Base-by-base conservation (phyloP, 495 filamentous ascomycete genomes). In the Aspergillus mulundensis region DNA sequence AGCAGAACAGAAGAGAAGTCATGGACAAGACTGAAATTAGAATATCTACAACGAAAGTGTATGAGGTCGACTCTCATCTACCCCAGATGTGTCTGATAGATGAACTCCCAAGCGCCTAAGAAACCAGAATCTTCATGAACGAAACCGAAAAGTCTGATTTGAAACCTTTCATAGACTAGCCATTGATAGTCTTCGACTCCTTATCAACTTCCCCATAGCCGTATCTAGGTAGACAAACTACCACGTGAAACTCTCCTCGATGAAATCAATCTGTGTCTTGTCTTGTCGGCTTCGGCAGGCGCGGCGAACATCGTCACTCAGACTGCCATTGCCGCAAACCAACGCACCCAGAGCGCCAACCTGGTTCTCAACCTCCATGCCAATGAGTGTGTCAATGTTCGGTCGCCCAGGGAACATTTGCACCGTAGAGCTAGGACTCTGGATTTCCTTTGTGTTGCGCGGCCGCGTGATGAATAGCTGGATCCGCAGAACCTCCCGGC, bases 201-300 rank as follows among this genome's bases (percentile, higher is more conserved):
- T 39, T 19, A 18, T 5, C 42, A 36, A 11, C 16, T 18, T 10
- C 21, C 5, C 41, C 20, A 5, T 3, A 23, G 15, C 10, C 44
- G 12, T 12, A 19, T 15, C n/a, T 21, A 8, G 19, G 18, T 53
- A 14, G 12, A 15, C 6, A 36, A 15, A 36, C 50, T 67, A 97
- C 92, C 92, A 97, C 2, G 88, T 87, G 71, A 96, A 96, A 52
- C 82, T 85, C 71, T 97, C 91, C 71, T 97, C 90, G 34, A 90
- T 74, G 61, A 92, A 92, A 63, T 95, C 89, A 18, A 97, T 76
- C 51, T 84, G 85, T 34, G 79, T 77, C 40, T 64, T 54, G 42
- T 77, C 76, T 64, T 93, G 84, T 61, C 84, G 75, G 56, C 76
- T 80, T 42, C 91, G 77, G 42, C 88, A 85, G 14, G 89, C 87